Percentiles rank a stretch among this genome's conserved stretches.
These are phyloP conservation scores for Botryotinia narcissicola DNA, from an alignment of 2,329 filamentous ascomycete genomes.

Conservation along the genomic window DNA sequence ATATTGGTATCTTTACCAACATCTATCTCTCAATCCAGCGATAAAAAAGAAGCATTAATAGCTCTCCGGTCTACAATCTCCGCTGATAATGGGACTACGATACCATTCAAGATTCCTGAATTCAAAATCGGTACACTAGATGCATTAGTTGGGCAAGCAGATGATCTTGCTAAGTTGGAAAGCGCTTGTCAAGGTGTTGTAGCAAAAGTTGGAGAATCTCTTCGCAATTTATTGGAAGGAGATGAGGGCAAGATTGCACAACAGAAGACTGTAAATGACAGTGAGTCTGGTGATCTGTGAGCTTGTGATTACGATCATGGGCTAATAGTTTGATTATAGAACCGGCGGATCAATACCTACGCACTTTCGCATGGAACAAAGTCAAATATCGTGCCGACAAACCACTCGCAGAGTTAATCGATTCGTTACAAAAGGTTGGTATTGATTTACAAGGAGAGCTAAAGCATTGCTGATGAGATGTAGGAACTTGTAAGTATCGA, in stretches of 20 bases:
- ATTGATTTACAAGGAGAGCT: neutral
- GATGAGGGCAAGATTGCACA: slow-evolving; percentile 61
- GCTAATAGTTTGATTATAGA: slow-evolving; percentile 52
- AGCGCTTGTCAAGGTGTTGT: slow-evolving; percentile 76
- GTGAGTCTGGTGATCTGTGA: slow-evolving; percentile 51
- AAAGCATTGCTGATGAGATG: slow-evolving; percentile 7
- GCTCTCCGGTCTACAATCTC: slow-evolving; percentile 71
- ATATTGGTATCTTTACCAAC: slow-evolving; percentile 87
- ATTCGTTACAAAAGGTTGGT: slow-evolving; percentile 78
- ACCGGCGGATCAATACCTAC: slow-evolving; percentile 91
- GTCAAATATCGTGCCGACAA: slow-evolving; percentile 95
- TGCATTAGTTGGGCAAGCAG: slow-evolving; percentile 90
- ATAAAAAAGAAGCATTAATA: slow-evolving; percentile 77
- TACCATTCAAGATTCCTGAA: slow-evolving; percentile 79
- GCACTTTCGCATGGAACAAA: slow-evolving; percentile 93
- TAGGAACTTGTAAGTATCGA: slow-evolving; percentile 89
- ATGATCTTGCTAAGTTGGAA: slow-evolving; percentile 89
- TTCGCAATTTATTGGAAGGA: slow-evolving; percentile 37
- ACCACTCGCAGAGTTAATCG: slow-evolving; percentile 80
- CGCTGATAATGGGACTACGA: slow-evolving; percentile 70
- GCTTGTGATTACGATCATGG: neutral
- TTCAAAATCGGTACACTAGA: slow-evolving; percentile 99
- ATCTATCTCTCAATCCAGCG: slow-evolving; percentile 76
- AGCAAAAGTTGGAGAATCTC: slow-evolving; percentile 62
- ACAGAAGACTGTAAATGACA: slow-evolving; percentile 76